Evolutionary conservation across 2,329 filamentous ascomycete genomes (phyloP).

Genomic region (Penicillium sp.): DNA sequence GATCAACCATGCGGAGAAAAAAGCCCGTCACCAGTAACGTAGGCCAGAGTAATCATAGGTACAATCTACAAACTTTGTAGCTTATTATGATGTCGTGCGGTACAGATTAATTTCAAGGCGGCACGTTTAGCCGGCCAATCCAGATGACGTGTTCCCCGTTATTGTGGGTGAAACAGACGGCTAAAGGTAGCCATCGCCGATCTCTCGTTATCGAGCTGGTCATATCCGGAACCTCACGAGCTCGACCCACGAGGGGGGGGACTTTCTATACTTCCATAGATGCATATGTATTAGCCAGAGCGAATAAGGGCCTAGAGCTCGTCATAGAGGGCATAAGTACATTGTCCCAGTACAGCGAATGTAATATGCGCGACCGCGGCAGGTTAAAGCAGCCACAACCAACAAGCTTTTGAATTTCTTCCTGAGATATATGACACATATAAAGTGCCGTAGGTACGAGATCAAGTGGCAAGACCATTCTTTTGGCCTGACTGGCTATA

Average conservation of each 20-base stretch:
- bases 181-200: background rate
- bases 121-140: background rate
- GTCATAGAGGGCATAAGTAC: background rate
- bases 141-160: background rate
- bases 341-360: background rate
- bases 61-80: background rate
- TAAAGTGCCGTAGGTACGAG: background rate
- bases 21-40: background rate
- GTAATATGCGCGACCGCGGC: background rate
- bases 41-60: too few relatives aligned
- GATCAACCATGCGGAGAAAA: background rate
- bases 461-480: too few relatives aligned
- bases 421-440: background rate
- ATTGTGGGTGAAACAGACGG: background rate
- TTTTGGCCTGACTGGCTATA: too few relatives aligned
- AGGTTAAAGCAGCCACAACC: background rate
- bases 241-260: background rate
- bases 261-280: background rate
- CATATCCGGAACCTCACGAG: background rate
- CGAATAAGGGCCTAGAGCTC: background rate
- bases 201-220: background rate
- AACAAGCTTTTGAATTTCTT: background rate
- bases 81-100: background rate
- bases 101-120: background rate
- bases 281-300: background rate